These are phyloP conservation scores for Ceratonia siliqua DNA, from an alignment of 306 rosid genomes.

Conservation along the genomic window DNA sequence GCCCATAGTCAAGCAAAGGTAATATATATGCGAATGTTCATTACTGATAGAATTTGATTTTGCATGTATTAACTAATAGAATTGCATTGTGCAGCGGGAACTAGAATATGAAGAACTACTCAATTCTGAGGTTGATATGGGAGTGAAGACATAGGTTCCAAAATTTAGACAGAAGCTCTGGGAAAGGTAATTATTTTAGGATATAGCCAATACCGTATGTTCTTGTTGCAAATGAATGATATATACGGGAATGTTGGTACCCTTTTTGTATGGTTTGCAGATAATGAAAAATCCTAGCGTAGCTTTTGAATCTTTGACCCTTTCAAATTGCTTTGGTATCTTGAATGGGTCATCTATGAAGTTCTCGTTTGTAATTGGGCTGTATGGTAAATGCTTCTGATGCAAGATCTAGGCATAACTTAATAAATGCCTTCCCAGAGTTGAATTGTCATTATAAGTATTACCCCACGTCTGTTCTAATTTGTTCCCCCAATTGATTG, in stretches of 20 bases:
- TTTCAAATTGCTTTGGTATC: conserved; percentile 36
- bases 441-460: neutral
- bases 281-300: conserved; percentile 53
- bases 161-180: conserved; percentile 3
- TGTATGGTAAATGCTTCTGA: neutral
- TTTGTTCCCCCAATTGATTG: too few species aligned
- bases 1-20: conserved; percentile 73
- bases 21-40: neutral
- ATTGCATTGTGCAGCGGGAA: conserved; percentile 67
- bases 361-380: conserved; percentile 18
- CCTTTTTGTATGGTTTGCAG: conserved; percentile 45
- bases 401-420: neutral
- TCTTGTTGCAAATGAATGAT: conserved; percentile 3
- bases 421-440: conserved; percentile 10
- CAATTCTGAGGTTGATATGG: conserved; percentile 57
- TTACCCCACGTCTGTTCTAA: neutral
- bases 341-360: conserved; percentile 31
- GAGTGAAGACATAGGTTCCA: conserved; percentile 34
- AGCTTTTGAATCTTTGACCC: conserved; percentile 27
- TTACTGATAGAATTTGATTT: conserved; percentile 20
- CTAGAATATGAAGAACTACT: conserved; percentile 64
- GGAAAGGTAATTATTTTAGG: conserved; percentile 1
- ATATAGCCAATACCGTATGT: neutral
- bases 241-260: conserved; percentile 17
- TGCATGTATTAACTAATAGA: conserved; percentile 14